Conservation (phyloP, 805 yeast genomes). For the Starmerella powellii region DNA sequence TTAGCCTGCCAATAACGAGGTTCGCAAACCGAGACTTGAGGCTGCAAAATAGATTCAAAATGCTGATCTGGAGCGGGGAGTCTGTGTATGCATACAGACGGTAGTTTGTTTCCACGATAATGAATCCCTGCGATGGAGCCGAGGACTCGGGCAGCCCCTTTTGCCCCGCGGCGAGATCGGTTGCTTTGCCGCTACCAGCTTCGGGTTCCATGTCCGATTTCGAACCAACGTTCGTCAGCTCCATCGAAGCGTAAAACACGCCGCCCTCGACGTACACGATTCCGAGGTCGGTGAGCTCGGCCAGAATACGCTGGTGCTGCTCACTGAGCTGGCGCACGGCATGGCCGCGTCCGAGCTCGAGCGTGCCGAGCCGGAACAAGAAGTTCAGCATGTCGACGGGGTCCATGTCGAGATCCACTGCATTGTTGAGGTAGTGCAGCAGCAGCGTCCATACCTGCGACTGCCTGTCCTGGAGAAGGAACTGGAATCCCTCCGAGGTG, state of each 20-base stretch:
- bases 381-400: constrained; percentile 92
- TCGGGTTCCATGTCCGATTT: not conserved
- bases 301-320: constrained; percentile 76
- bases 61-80: constrained; percentile 90
- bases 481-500: constrained; percentile 89
- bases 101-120: constrained; percentile 87
- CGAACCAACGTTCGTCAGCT: constrained; percentile 10
- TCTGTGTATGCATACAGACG: constrained; percentile 85
- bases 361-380: constrained; percentile 82
- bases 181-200: too few relatives aligned
- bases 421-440: constrained; percentile 72
- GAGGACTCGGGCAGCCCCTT: too few relatives aligned
- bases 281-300: constrained; percentile 84
- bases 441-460: constrained; percentile 90
- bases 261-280: constrained; percentile 50
- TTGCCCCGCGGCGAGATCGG: too few relatives aligned
- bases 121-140: constrained; percentile 51
- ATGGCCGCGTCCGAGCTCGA: constrained; percentile 83
- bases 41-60: constrained; percentile 76
- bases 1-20: constrained; percentile 85
- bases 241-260: constrained; percentile 21
- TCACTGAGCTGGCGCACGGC: constrained; percentile 55
- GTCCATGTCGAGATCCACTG: constrained; percentile 80
- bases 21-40: constrained; percentile 74
- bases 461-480: constrained; percentile 79